Evolutionary conservation across 2,329 filamentous ascomycete species (phyloP).

Genomic region (Saccharata proteae): DNA sequence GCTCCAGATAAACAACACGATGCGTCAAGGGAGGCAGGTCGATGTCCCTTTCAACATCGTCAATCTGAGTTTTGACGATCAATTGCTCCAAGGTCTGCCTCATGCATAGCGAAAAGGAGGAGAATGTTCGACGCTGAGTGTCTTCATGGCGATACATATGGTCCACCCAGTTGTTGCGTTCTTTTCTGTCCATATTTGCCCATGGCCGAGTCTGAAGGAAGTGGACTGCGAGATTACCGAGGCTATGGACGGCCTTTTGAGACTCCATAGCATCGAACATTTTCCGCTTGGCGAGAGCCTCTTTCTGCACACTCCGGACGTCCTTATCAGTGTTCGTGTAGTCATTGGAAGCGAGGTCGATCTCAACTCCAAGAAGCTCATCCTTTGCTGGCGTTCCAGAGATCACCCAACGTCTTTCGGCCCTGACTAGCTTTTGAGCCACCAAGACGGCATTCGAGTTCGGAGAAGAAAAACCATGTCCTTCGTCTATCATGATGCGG

Average conservation of each 20-base stretch:
- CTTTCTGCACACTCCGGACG: conserved; percentile 12
- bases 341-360: conserved; percentile 34
- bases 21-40: conserved; percentile 61
- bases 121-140: conserved; percentile 42
- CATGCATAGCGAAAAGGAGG: conserved; percentile 46
- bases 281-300: conserved; percentile 28
- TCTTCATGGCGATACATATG: conserved; percentile 49
- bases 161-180: conserved; percentile 58
- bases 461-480: conserved; percentile 67
- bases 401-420: conserved; percentile 75
- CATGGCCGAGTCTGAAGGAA: conserved; percentile 72
- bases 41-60: conserved; percentile 55
- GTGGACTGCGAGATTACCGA: conserved; percentile 49
- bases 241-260: conserved; percentile 43
- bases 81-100: conserved; percentile 60
- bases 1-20: conserved; percentile 60
- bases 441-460: conserved; percentile 46
- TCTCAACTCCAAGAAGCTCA: conserved; percentile 58
- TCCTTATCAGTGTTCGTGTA: conserved; percentile 15
- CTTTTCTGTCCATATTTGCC: conserved; percentile 49
- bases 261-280: conserved; percentile 28
- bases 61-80: conserved; percentile 66
- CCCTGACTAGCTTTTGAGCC: conserved; percentile 37
- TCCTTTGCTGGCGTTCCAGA: conserved; percentile 83
- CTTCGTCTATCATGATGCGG: conserved; percentile 83